Evolutionary conservation across 1,284 basidiomycete genomes (phyloP), one percentile per base, ranked within the genome.

Genomic region (Fomitopsis pinicola): DNA sequence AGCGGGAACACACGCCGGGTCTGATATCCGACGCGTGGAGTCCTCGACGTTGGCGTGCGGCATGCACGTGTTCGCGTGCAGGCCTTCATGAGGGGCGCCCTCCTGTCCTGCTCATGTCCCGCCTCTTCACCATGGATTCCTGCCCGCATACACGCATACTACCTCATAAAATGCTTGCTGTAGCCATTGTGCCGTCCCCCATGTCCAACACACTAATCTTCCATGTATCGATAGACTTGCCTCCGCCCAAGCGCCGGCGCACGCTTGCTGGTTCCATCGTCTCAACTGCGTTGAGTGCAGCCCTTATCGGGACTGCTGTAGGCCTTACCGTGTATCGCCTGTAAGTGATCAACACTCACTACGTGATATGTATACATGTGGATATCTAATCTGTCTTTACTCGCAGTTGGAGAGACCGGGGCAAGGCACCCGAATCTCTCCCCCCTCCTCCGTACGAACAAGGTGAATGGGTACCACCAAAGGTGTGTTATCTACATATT

Each of bases 281-380:
- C 65, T 88, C 88, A 17, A 89, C 89, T 38, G 90, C 90, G 61
- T 77, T 92, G 74, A 89, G 82, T 75, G 89, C 90, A 65, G 91
- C 88, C 57, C 82, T 92, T 63, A 89, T 92, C 63, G 89, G 90
- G 62, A 88, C 89, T 40, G 91, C 91, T 17, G 90, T 92, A 56
- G 90, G 91, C 63, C 79, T 92, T 65, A 91, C 90, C 55, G 88
- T 91, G 52, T 92, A 91, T 76, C 84, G 89, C 73, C 77, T 92
- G 91, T 92, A 72, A 77, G 88, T 80, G 44, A 52, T 54, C 40
- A 8, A 38, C 26, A 10, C 42, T 5, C 30, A 3, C 19, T 52
- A 17, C 9, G 4, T 33, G 30, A 33, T 8, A 33, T 8, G 30
- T 46, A 26, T 54, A 17, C 42, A 17, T 7, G 22, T 54, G 58